These are phyloP conservation scores for Cicer arietinum DNA, from an alignment of 306 rosid species.

Conservation along the genomic window DNA sequence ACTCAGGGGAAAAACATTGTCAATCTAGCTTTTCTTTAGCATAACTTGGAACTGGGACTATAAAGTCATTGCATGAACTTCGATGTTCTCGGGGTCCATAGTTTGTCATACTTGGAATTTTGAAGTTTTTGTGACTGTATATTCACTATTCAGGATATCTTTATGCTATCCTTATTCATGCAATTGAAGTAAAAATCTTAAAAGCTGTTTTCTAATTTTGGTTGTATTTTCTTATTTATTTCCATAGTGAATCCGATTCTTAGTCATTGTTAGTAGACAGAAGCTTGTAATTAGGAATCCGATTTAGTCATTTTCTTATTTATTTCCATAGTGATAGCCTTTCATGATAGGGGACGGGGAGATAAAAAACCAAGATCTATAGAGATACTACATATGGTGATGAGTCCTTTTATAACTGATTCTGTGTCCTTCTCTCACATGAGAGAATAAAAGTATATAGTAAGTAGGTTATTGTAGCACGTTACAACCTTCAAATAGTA, in stretches of 20 bases:
- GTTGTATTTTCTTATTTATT: conserved; percentile 1
- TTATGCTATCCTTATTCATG: neutral
- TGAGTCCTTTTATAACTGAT: neutral
- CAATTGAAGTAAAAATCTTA: neutral
- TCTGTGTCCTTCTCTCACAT: neutral
- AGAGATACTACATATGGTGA: neutral
- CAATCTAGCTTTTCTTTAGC: conserved; percentile 11
- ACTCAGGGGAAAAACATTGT: neutral
- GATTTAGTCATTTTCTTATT: too few species aligned
- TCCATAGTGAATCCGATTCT: neutral
- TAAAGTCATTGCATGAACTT: neutral
- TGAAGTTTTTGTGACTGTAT: conserved; percentile 12
- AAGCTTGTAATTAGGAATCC: neutral
- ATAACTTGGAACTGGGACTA: neutral
- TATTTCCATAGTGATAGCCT: neutral
- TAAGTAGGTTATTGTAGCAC: neutral
- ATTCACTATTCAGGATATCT: neutral
- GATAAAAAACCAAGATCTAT: neutral
- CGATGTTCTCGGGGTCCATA: conserved; percentile 4
- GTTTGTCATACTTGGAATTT: neutral
- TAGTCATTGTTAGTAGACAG: neutral
- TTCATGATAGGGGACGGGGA: neutral
- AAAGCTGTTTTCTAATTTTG: neutral
- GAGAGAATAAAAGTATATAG: neutral
- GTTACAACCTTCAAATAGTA: neutral